Percentiles rank a stretch among this genome's conserved stretches.
phyloP scores from a whole-genome alignment of 495 filamentous ascomycete genomes.

The Cercophora samala region DNA sequence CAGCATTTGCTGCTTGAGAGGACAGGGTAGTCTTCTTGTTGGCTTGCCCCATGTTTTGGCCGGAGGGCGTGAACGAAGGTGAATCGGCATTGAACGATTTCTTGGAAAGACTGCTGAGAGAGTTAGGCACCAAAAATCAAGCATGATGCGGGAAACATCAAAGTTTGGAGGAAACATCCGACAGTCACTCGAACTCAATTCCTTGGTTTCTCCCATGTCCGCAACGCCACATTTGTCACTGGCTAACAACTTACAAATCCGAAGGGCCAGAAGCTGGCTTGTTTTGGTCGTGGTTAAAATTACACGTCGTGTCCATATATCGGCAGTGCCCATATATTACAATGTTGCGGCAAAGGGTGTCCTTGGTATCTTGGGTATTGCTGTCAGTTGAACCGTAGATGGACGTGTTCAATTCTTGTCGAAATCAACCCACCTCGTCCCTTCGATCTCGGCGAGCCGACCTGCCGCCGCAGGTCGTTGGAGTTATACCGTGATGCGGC shows the following conservation, averaged over 20 bases:
- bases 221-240: not conserved
- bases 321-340: constrained; percentile 92
- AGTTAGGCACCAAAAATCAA: not conserved
- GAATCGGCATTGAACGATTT: constrained; percentile 93
- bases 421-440: constrained; percentile 42
- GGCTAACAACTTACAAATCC: constrained; percentile 54
- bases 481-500: constrained; percentile 43
- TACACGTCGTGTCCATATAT: constrained; percentile 86
- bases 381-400: not conserved
- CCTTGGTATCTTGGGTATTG: constrained; percentile 55
- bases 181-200: not conserved
- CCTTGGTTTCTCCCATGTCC: not conserved
- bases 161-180: not conserved
- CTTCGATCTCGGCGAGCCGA: constrained; percentile 51
- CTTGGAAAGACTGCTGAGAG: constrained; percentile 49
- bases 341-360: constrained; percentile 88
- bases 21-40: constrained; percentile 71
- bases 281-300: constrained; percentile 81
- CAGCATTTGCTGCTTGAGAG: constrained; percentile 83
- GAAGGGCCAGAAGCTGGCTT: constrained; percentile 51
- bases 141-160: not conserved
- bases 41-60: constrained; percentile 35
- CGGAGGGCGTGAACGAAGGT: constrained; percentile 84
- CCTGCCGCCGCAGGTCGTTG: constrained; percentile 47
- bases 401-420: not conserved